A percentile compares a stretch with the other conserved stretches of the same genome.
Conservation (phyloP, 768 basidiomycete genomes). For the Hericium coralloides region DNA sequence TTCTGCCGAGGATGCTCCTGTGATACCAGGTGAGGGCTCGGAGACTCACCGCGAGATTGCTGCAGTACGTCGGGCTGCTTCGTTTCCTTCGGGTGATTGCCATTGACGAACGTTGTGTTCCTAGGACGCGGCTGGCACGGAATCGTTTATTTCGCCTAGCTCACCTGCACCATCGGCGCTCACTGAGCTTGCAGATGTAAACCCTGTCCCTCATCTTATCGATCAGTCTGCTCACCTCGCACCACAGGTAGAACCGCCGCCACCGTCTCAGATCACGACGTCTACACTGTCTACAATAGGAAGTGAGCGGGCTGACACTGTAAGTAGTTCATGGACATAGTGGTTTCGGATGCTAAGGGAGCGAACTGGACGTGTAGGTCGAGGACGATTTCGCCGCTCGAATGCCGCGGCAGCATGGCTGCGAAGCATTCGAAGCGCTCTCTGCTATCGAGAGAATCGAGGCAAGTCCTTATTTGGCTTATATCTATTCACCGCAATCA, state of each 20-base stretch:
- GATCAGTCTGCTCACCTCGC: background rate
- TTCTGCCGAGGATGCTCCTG: background rate
- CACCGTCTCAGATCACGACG: background rate
- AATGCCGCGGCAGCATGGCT: background rate
- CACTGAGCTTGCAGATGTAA: background rate
- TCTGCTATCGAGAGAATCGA: conserved; percentile 11
- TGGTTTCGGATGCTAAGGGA: background rate
- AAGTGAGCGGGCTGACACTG: no score
- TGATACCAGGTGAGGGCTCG: background rate
- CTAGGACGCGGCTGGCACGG: background rate
- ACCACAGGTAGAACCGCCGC: background rate
- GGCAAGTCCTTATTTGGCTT: conserved; percentile 1
- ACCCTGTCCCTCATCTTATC: background rate
- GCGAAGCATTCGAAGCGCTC: conserved; percentile 9
- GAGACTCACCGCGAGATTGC: background rate
- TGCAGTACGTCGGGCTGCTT: background rate
- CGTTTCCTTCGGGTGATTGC: background rate
- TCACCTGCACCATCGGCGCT: background rate
- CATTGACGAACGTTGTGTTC: background rate
- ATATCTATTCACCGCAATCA: background rate
- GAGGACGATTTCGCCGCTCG: background rate
- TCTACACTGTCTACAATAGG: background rate
- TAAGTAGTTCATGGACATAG: no score
- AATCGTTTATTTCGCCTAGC: background rate
- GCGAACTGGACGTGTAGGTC: background rate